phyloP scores from a whole-genome alignment of 805 yeast genomes.

The Kodamaea sagamina region DNA sequence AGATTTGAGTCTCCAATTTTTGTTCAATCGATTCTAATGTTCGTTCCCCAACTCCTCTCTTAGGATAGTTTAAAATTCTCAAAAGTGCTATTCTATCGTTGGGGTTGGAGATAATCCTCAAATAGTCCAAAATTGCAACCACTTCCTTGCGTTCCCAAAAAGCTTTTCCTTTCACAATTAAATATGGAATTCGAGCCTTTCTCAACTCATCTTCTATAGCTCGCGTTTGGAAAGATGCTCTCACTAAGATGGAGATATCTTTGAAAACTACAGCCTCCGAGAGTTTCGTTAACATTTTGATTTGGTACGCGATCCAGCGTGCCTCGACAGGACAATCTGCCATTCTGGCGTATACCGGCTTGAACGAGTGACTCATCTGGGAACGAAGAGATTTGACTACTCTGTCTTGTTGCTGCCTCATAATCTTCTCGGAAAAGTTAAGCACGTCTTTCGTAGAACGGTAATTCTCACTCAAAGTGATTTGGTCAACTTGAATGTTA shows the following conservation, averaged over 20 bases:
- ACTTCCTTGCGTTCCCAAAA: constrained; percentile 82
- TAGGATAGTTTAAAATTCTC: constrained; percentile 59
- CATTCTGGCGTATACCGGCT: constrained; percentile 48
- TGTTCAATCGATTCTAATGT: constrained; percentile 41
- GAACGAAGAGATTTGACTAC: constrained; percentile 47
- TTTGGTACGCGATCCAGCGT: constrained; percentile 55
- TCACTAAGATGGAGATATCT: constrained; percentile 71
- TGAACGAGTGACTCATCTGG: constrained; percentile 42
- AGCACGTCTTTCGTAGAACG: constrained; percentile 75
- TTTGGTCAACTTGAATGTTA: constrained; percentile 22
- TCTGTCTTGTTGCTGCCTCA: constrained; percentile 59
- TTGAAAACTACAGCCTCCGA: constrained; percentile 29
- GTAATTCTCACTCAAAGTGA: constrained; percentile 68
- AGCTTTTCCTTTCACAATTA: constrained; percentile 68
- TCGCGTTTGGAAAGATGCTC: constrained; percentile 64
- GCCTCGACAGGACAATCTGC: constrained; percentile 56
- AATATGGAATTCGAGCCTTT: constrained; percentile 59
- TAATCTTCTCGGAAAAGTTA: constrained; percentile 61
- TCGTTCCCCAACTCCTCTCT: constrained; percentile 67
- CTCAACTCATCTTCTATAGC: constrained; percentile 65
- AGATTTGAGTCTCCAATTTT: constrained; percentile 3
- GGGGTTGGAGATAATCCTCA: constrained; percentile 61
- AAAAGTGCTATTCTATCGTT: constrained; percentile 61
- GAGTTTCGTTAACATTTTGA: constrained; percentile 47
- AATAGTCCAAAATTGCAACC: constrained; percentile 57